Evolutionary conservation across 2,329 filamentous ascomycete species (phyloP), one percentile per base, ranked within the genome.

Genomic region (Colletotrichum coccodes): DNA sequence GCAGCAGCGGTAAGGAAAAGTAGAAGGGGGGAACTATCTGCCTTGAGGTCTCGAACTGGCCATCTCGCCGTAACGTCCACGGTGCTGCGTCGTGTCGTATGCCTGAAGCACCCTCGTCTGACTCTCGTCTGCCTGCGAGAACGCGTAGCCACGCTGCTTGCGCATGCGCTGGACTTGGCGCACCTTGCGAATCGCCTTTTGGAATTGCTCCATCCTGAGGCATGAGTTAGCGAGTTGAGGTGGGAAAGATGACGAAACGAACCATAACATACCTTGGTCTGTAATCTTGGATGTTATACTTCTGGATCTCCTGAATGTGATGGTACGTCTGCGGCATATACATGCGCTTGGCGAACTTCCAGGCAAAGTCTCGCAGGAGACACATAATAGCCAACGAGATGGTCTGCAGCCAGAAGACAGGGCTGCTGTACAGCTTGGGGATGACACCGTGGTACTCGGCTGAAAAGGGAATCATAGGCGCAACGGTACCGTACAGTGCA

Each of bases 211-310:
- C 96, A 99, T 99, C 77, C 93, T 95, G 71, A n/a, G n/a, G 2
- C 44, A 38, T 34, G n/a, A 59, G 65, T 76, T 32, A 77, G 57
- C 59, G 32, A 44, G 42, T n/a, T 16, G 14, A 4, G 11, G 9
- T 5, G 8, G n/a, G 8, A 62, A 42, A 26, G 18, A 56, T 8
- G 16, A 16, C 50, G 14, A 11, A 40, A 18, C 4, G 46, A 7
- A 28, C 6, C 21, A 11, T 21, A 58, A 85, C 87, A 74, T 88
- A 95, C 93, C 96, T 91, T 71, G 96, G 96, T 77, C 96, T 88
- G 82, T 99, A 99, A 83, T 99, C 96, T 83, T 99, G 96, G 70
- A 99, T 97, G 76, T 99, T 99, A 84, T 98, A 99, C 83, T 99
- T 99, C 81, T 99, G 96, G 74, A 99, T 99, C 84, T 99, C 96